Evolutionary conservation across 768 basidiomycete species (phyloP), one percentile per base, ranked within the genome.

Genomic region (Auricularia cornea): DNA sequence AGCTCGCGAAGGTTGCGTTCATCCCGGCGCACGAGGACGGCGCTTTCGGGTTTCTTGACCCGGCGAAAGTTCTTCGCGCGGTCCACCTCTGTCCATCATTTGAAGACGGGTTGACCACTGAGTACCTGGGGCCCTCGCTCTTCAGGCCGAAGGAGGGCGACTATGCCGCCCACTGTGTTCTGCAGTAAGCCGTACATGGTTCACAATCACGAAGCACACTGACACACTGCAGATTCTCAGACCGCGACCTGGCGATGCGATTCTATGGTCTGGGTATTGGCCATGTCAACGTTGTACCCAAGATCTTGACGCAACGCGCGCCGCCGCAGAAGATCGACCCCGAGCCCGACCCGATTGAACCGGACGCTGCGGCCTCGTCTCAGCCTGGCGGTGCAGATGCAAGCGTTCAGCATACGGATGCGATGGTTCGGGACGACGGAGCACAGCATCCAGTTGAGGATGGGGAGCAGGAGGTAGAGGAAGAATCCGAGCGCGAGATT

Each of bases 21-120:
- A 64, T 82, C 0, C 62, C 70, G 2, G 59, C 66, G 3, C 60
- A 69, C 0, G 72, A 73, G 72, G 41, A 60, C 0, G 66, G 67
- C 2, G 72, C 77, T 3, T 83, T 81, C 62, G 76, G 81, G 0
- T 83, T 84, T 56, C 29, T 83, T 0, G 73, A 83, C 65, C 83
- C 82, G 0, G 62, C 64, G 0, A 65, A 70, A 0, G 73, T 84
- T 3, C 67, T 84, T 33, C 69, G 76, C 0, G 76, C 69, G 0
- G 70, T 66, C 1, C 81, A 84, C 64, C 64, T 83, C 2, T 74
- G 82, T 11, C 82, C 81, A 0, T 77, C 69, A 0, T 82, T 80
- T 59, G 30, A 59, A 0, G 64, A 68, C 29, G 75, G 73, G 0
- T 26, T 30, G 3, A 71, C 72, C 4, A 52, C 41, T 1, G 62